phyloP scores from a whole-genome alignment of 345 rosid species.

The Pugionium dolabratum region DNA sequence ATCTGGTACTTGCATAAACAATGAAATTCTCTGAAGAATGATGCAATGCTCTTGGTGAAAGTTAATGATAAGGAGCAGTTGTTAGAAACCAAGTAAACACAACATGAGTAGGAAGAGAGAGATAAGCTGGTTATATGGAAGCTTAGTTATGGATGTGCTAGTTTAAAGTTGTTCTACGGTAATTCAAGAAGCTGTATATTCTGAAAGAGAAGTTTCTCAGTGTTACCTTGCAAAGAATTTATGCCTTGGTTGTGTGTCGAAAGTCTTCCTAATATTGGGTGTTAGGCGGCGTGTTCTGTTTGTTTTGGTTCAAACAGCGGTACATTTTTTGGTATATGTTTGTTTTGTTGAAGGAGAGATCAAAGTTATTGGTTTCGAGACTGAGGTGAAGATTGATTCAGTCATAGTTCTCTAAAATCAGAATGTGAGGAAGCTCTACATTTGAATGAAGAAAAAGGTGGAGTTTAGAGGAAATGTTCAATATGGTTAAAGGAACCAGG shows the following conservation, averaged over 20 bases:
- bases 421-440: neutral
- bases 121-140: neutral
- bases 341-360: neutral
- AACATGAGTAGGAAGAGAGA: too few species aligned
- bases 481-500: too few species aligned
- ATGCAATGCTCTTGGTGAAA: too few species aligned
- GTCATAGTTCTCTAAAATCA: neutral
- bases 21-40: too few species aligned
- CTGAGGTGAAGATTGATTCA: neutral
- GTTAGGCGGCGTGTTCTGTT: constrained; percentile 20
- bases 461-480: too few species aligned
- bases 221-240: neutral
- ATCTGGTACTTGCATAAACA: too few species aligned
- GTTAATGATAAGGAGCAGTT: too few species aligned
- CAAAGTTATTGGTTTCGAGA: neutral
- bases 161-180: neutral
- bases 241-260: neutral
- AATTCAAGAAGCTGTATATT: neutral
- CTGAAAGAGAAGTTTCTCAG: neutral
- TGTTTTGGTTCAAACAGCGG: neutral
- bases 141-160: neutral
- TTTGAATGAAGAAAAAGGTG: too few species aligned
- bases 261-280: constrained; percentile 21
- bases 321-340: neutral
- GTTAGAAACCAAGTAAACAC: too few species aligned